phyloP scores from a whole-genome alignment of 1,284 basidiomycete genomes.

The Trichosporon sp. region DNA sequence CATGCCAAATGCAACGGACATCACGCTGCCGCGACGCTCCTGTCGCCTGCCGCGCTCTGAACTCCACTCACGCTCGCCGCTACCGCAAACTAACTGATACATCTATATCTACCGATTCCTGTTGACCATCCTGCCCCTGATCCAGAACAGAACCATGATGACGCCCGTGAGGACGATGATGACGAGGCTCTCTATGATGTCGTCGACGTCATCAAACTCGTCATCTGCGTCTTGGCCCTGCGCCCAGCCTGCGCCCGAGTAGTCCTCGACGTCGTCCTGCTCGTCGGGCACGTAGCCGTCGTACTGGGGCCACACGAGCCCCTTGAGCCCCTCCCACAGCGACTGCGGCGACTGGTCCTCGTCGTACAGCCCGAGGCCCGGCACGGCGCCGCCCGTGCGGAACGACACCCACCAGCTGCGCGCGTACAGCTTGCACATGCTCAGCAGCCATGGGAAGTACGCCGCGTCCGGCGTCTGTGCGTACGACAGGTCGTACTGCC shows the following conservation, averaged over 20 bases:
- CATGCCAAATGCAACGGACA: no score
- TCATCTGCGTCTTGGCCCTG: constrained; percentile 10
- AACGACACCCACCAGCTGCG: constrained; percentile 45
- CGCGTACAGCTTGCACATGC: constrained; percentile 74
- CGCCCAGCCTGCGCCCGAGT: constrained; percentile 23
- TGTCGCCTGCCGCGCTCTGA: no score
- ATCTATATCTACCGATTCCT: background rate
- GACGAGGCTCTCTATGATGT: constrained; percentile 33
- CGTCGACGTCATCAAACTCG: constrained; percentile 27
- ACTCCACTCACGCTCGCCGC: no score
- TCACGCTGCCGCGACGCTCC: no score
- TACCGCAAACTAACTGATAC: background rate
- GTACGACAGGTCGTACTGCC: constrained; percentile 86
- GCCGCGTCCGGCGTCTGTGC: constrained; percentile 69
- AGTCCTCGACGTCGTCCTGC: constrained; percentile 19
- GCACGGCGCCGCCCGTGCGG: constrained; percentile 34
- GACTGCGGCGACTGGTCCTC: constrained; percentile 15
- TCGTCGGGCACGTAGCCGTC: constrained; percentile 16
- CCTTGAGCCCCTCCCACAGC: constrained; percentile 36
- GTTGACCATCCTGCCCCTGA: constrained; percentile 2
- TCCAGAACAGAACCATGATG: constrained; percentile 20
- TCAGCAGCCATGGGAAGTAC: constrained; percentile 78
- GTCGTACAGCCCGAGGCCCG: constrained; percentile 43
- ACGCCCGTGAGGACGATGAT: constrained; percentile 25
- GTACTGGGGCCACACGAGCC: constrained; percentile 24